phyloP scores from a whole-genome alignment of 495 filamentous ascomycete genomes.

The Xylaria acuta region DNA sequence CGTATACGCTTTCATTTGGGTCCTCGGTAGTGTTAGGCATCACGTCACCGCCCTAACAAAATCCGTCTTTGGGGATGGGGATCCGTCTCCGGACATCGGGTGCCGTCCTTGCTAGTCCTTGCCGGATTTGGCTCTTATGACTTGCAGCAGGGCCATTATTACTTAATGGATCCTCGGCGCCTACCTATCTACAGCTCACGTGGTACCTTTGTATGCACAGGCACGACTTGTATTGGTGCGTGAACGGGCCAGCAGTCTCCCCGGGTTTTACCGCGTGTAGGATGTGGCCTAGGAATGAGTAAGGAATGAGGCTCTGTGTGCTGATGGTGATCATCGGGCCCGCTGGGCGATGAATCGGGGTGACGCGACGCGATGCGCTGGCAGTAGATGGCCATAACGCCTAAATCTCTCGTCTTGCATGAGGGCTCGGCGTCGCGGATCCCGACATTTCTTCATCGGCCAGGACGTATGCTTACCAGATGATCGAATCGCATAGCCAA shows the following conservation, averaged over 20 bases:
- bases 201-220: not conserved
- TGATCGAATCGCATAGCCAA: not conserved
- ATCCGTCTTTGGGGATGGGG: not conserved
- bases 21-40: not conserved
- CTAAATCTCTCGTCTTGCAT: not conserved
- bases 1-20: not conserved
- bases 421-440: not conserved
- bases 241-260: not conserved
- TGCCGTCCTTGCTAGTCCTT: constrained; percentile 2
- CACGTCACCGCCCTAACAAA: not conserved
- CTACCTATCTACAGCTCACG: constrained; percentile 15
- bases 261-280: not conserved
- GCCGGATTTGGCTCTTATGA: constrained; percentile 17
- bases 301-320: constrained; percentile 13
- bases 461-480: not conserved
- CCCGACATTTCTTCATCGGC: constrained; percentile 1
- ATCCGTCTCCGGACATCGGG: not conserved
- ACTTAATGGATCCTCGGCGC: not conserved
- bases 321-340: not conserved
- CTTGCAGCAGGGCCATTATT: constrained; percentile 19
- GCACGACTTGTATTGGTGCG: not conserved
- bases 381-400: not conserved
- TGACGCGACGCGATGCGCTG: not conserved
- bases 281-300: not conserved
- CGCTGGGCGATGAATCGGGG: not conserved